A percentile compares a stretch with the other conserved stretches of the same genome.
phyloP scores from a whole-genome alignment of 768 basidiomycete species.

The Nevesoporus exiguus region DNA sequence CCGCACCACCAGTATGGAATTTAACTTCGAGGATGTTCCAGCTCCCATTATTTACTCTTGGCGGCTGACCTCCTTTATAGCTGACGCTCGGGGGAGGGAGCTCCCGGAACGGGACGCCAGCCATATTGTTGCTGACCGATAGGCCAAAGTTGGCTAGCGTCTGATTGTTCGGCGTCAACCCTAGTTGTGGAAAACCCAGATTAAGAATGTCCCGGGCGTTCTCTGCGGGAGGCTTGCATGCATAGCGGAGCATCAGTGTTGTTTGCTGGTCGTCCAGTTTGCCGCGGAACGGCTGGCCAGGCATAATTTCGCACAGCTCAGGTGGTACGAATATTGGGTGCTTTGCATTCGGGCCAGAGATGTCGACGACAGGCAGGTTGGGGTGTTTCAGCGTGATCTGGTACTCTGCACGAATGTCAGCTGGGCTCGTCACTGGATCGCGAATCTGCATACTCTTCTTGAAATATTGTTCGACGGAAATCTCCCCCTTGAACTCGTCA shows the following conservation, averaged over 20 bases:
- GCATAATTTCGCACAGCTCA: slow-evolving; percentile 64
- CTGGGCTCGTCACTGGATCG: background rate
- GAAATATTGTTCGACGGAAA: slow-evolving; percentile 67
- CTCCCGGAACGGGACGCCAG: slow-evolving; percentile 60
- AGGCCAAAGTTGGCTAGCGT: slow-evolving; percentile 58
- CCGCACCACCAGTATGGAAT: slow-evolving; percentile 53
- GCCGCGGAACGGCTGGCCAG: slow-evolving; percentile 57
- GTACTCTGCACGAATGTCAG: slow-evolving; percentile 47
- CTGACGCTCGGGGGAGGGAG: slow-evolving; percentile 55
- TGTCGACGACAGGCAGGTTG: slow-evolving; percentile 55
- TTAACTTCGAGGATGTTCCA: slow-evolving; percentile 78
- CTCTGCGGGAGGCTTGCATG: slow-evolving; percentile 57
- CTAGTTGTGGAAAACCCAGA: slow-evolving; percentile 56
- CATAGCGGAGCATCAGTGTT: slow-evolving; percentile 63
- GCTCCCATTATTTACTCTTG: slow-evolving; percentile 51
- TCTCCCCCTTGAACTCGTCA: slow-evolving; percentile 47
- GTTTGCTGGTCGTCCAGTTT: slow-evolving; percentile 62
- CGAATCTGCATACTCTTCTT: slow-evolving; percentile 44
- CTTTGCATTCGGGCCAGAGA: slow-evolving; percentile 35
- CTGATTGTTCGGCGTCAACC: slow-evolving; percentile 39
- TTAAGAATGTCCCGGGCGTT: slow-evolving; percentile 59
- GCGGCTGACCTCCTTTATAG: slow-evolving; percentile 46
- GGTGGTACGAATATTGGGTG: slow-evolving; percentile 51
- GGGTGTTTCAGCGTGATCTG: slow-evolving; percentile 48
- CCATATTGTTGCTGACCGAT: slow-evolving; percentile 53